Evolutionary conservation across 257 asterid genomes (phyloP), one percentile per base, ranked within the genome.

Genomic region (Voacanga thouarsii): DNA sequence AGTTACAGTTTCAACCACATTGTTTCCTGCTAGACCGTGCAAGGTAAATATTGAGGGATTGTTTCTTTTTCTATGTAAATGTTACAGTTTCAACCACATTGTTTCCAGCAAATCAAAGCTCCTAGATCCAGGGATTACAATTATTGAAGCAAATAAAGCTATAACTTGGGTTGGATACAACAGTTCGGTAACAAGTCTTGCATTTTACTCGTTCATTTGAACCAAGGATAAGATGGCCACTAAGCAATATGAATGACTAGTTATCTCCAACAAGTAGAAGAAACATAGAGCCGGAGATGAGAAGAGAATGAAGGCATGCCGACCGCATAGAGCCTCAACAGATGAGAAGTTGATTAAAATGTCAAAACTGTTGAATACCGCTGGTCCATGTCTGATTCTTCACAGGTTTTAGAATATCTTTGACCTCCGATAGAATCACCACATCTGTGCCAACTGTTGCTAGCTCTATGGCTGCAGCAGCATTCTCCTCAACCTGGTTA

Each of bases 311-410:
- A 43, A 23, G 39, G 49, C 14, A 8, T 68, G 33, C 51, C 73
- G 2, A 24, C 7, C 7, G 19, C 63, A 47, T 47, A 19, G 16
- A 68, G 28, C 24, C 45, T 56, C 53, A 23, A 21, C 68, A 76
- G 59, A 23, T 30, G 26, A 26, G 63, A 44, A 61, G 78, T 66
- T 5, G 71, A 44, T 53, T 41, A 30, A 65, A 28, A 44, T 47
- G 45, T 87, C 87, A 88, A 82, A 85, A 80, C 85, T 87, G 85
- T 73, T 83, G 91, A 81, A 92, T 86, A 51, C 99, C 99, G 43
- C 98, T 96, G 11, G 94, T 96, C 99, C 99, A 93, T 57, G 99
- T 90, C 73, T 89, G 92, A 80, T 92, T 93, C 87, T 96, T 96
- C 83, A 96, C 98, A 43, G 89, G 92, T 79, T 89, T 88, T 80